Conservation (phyloP, 495 filamentous ascomycete genomes). For the Diplogelasinospora grovesii region DNA sequence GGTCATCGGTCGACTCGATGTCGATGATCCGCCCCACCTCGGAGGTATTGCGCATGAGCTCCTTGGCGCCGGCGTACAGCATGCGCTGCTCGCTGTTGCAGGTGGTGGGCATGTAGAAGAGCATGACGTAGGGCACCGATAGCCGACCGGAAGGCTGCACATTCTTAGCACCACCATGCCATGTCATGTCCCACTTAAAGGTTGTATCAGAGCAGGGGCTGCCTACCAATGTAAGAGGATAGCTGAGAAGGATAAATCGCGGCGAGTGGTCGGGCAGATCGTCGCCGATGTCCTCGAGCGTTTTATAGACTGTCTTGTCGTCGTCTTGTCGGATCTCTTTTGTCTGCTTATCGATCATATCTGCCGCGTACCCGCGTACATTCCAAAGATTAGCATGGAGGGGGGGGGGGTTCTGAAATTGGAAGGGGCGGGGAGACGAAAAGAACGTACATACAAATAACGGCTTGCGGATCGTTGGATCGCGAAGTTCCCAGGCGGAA, state of each 20-base stretch:
- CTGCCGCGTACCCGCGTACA: conserved; percentile 31
- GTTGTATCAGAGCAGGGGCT: not conserved
- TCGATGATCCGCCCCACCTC: conserved; percentile 80
- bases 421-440: not conserved
- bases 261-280: conserved; percentile 91
- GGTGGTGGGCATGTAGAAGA: conserved; percentile 87
- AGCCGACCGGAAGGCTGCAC: conserved; percentile 39
- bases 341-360: conserved; percentile 77
- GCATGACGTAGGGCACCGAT: conserved; percentile 72
- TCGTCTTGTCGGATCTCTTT: conserved; percentile 81
- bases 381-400: conserved; percentile 15
- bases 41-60: conserved; percentile 84
- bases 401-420: not conserved
- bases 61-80: conserved; percentile 92
- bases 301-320: conserved; percentile 62
- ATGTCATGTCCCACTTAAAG: not conserved
- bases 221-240: conserved; percentile 75
- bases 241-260: conserved; percentile 81
- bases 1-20: conserved; percentile 66
- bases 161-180: not conserved
- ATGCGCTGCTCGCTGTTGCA: conserved; percentile 79
- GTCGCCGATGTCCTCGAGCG: conserved; percentile 70
- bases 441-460: conserved; percentile 72
- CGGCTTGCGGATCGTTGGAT: conserved; percentile 78
- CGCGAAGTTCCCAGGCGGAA: conserved; percentile 88